Percentiles rank a stretch among this genome's conserved stretches.
Conservation (phyloP, 2,329 filamentous ascomycete genomes). For the Fusarium falciforme region DNA sequence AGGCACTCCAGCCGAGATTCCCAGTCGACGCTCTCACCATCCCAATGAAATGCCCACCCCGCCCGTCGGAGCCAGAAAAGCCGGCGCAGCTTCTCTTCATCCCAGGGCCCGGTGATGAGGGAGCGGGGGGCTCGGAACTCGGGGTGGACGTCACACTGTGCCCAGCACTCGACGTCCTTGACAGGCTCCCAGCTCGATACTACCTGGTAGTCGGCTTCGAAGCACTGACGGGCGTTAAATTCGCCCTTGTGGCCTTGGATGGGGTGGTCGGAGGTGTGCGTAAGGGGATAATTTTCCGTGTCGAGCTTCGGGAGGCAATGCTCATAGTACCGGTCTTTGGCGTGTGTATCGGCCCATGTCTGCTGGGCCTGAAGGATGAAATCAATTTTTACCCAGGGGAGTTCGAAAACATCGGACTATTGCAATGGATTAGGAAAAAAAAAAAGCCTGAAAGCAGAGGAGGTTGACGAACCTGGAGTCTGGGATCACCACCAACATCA, state of each 20-base stretch:
- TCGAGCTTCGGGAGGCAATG: constrained; percentile 44
- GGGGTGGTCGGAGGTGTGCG: constrained; percentile 25
- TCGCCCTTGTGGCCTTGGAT: constrained; percentile 40
- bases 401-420: constrained; percentile 57
- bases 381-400: constrained; percentile 58
- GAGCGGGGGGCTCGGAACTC: constrained; percentile 52
- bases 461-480: constrained; percentile 55
- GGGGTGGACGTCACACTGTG: constrained; percentile 52
- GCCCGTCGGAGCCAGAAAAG: constrained; percentile 60
- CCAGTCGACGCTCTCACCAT: constrained; percentile 49
- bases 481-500: constrained; percentile 50
- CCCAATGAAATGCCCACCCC: constrained; percentile 47
- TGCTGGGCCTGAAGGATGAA: constrained; percentile 62
- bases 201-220: constrained; percentile 51
- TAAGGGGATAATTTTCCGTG: constrained; percentile 15
- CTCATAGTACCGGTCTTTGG: constrained; percentile 48
- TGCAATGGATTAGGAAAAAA: neutral
- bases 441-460: too few species aligned
- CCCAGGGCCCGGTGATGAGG: constrained; percentile 57
- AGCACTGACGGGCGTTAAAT: constrained; percentile 50
- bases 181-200: constrained; percentile 41
- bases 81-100: constrained; percentile 52
- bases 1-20: constrained; percentile 54
- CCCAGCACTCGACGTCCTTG: constrained; percentile 34
- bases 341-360: constrained; percentile 57